Base-by-base conservation (phyloP, 2,329 filamentous ascomycete genomes). In the Microcera coccophila region DNA sequence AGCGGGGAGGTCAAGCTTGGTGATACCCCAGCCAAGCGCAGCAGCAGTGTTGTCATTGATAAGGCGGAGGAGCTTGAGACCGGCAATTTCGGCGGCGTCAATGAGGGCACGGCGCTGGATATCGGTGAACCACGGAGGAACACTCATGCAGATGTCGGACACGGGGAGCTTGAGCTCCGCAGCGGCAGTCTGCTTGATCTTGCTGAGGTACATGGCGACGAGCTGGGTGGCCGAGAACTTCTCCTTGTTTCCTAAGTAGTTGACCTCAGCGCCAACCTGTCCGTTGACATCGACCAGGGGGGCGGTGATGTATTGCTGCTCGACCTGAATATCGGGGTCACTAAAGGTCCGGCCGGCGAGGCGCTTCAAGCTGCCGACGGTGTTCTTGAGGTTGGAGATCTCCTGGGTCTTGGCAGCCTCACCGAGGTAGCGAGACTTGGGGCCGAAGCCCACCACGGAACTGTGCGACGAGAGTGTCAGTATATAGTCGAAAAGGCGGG, bases 351-450 rank as follows among this genome's bases (percentile, higher is more conserved):
- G 89, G 64, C 93, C 93, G 63, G 86, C 85, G 59, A 98, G 84
- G 62, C 93, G 88, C 76, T 95, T 95, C 62, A 98, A 80, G 56
- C 82, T 90, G 68, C 82, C 78, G 72, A 98, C 87, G 57, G 93
- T 98, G 80, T 98, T 98, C 78, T 97, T 98, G 63, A 97, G 82
- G 78, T 98, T 98, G 64, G 91, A 95, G 66, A 95, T 94, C 74
- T 98, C 93, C 74, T 96, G 91, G 57, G 91, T 97, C 82, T 97
- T 97, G 58, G 93, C 93, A 44, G 87, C 72, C 75, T 98, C 93
- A 56, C 93, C 93, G 54, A 98, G 80, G 68, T 94, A 95, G 75
- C 93, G 87, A 69, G 81, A 84, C 75, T 95, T 95, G 66, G 89
- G 85, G 47, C 90, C 89, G 70, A 98, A 98, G 62, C 89, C 90